Percentiles rank a stretch among this genome's conserved stretches.
These are phyloP conservation scores for Paramecium primaurelia DNA, from an alignment of 73 alveolate genomes.

Conservation along the genomic window DNA sequence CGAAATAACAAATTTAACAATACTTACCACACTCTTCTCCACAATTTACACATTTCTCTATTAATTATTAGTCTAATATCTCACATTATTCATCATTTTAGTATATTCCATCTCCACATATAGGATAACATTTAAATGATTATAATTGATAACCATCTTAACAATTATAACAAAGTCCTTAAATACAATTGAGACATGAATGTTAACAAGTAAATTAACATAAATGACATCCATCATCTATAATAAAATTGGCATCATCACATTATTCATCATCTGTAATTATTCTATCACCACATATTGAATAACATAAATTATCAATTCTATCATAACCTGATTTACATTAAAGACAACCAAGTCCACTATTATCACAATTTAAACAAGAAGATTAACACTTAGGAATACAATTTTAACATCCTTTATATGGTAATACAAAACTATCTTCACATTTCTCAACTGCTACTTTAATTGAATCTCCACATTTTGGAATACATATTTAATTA, in stretches of 20 bases:
- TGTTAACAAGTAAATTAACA: neutral
- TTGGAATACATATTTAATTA: slow-evolving; percentile 8
- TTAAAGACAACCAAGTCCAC: neutral
- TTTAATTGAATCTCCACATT: slow-evolving; percentile 34
- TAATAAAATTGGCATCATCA: neutral
- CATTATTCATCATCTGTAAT: neutral
- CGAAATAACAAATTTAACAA: neutral
- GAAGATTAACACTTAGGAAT: neutral
- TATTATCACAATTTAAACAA: neutral
- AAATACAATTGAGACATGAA: neutral
- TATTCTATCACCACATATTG: neutral
- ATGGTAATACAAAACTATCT: slow-evolving; percentile 4
- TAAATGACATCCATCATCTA: neutral
- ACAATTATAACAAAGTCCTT: neutral
- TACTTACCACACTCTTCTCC: neutral
- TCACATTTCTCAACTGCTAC: slow-evolving; percentile 58
- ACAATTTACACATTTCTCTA: slow-evolving; percentile 49
- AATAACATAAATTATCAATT: neutral
- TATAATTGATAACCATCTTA: neutral
- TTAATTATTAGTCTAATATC: neutral
- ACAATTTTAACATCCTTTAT: slow-evolving; percentile 62
- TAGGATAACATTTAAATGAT: neutral
- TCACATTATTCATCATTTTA: neutral
- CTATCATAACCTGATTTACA: slow-evolving; percentile 21
- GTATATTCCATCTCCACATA: neutral